A percentile compares a stretch with the other conserved stretches of the same genome.
Conservation (phyloP, 1,284 basidiomycete species). For the Ustilago hordei region DNA sequence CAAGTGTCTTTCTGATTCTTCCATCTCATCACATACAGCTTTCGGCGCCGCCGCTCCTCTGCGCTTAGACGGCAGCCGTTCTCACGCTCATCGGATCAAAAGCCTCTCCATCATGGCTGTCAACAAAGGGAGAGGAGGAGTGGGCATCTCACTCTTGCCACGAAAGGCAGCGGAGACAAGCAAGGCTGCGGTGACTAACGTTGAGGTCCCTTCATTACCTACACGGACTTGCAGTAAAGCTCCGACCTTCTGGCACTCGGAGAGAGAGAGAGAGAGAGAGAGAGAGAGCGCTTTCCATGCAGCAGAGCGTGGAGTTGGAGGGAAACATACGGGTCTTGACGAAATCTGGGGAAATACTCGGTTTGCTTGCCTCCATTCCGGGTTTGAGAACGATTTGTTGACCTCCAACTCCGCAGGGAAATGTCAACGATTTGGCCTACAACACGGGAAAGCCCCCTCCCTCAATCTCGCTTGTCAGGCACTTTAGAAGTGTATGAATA, state of each 20-base stretch:
- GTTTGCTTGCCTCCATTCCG: background rate
- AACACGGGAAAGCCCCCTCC: background rate
- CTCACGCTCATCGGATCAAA: background rate
- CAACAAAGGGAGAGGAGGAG: background rate
- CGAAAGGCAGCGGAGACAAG: background rate
- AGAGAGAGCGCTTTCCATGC: background rate
- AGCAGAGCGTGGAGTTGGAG: background rate
- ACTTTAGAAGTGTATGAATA: background rate
- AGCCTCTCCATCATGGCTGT: background rate
- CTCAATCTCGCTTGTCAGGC: background rate
- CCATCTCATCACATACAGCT: background rate
- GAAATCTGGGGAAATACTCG: slow-evolving; percentile 36
- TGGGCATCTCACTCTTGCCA: too few relatives aligned
- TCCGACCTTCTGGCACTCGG: too few relatives aligned
- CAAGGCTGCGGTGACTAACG: background rate
- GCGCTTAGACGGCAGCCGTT: background rate
- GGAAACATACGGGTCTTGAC: background rate
- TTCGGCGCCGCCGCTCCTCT: background rate
- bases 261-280: background rate
- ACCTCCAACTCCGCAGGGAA: too few relatives aligned
- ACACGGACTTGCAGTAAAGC: background rate
- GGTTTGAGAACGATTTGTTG: too few relatives aligned
- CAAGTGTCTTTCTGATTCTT: background rate
- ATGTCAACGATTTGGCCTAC: slow-evolving; percentile 3
- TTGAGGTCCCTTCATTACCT: background rate